Evolutionary conservation across 2,329 filamentous ascomycete genomes (phyloP), one percentile per base, ranked within the genome.

Genomic region (Aspergillus floridensis): DNA sequence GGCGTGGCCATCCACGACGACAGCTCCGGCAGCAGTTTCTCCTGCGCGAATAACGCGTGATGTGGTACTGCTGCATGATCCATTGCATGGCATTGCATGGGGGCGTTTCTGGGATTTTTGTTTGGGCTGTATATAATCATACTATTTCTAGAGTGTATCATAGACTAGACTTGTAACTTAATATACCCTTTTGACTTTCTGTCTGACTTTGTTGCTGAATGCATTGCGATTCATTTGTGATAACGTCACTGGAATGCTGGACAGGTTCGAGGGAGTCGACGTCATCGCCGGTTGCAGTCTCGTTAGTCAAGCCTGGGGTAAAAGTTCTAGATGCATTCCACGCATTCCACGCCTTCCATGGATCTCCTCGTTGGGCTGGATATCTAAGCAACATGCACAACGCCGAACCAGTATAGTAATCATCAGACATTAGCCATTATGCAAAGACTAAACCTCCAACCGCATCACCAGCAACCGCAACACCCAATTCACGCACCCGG

Each of bases 1-100:
- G 63, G 63, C 12, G 56, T 61, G 48, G 51, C 63, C 2, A 64
- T 65, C 24, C 62, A 64, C 26, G 53, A 64, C 19, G 57, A 55
- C 38, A 38, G 41, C 4, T 47, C 48, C 4, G 56, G 59, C n/a
- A 55, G 44, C 26, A 62, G 52, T 47, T 65, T 64, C 41, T 64
- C 63, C 3, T 65, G 63, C 24, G 55, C 57, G 26, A 63, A 63
- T 57, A 61, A 59, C 47, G 53, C 59, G 26, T 29, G 26, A 29
- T 29, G 26, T 29, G 26, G 3, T 8, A 2, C 8, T 2, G 26
- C 26, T 29, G 26, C 7, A 29, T 29, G 26, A 29, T 29, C 26
- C 26, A 10, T 29, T 29, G 26, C 26, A 29, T 29, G 10, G 26
- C 0, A 10, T 29, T 29, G 26, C 26, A 29, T 29, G 10, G 26